Evolutionary conservation across 179 eudicot species (phyloP).

Genomic region (Beta lomatogona): DNA sequence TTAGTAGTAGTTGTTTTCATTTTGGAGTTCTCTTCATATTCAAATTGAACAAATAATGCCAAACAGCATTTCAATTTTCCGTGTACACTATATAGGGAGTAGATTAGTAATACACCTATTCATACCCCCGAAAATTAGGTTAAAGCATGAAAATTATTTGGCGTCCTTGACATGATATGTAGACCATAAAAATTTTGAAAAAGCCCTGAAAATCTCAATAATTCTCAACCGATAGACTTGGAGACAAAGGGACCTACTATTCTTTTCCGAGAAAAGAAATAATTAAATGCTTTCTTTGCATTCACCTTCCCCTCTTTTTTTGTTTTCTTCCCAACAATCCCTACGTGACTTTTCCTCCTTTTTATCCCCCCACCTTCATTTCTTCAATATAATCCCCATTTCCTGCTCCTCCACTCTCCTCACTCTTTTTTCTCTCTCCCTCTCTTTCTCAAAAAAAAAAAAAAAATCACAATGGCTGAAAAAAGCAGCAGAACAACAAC

Average conservation of each 20-base stretch:
- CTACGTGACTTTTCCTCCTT: constrained; percentile 18
- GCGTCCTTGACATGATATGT: no score
- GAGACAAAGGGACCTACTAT: background rate
- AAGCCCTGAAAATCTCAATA: background rate
- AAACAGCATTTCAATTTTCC: no score
- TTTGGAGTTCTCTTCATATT: no score
- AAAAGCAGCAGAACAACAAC: no score
- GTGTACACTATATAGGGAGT: no score
- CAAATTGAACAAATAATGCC: no score
- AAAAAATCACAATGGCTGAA: background rate
- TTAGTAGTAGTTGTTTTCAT: no score
- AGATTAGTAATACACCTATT: no score
- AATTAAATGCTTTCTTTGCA: background rate
- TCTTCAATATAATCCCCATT: background rate
- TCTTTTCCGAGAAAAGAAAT: background rate
- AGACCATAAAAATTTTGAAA: no score
- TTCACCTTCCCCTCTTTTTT: constrained; percentile 15
- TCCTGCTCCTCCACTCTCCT: background rate
- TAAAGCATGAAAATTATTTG: no score
- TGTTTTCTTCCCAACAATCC: constrained; percentile 27
- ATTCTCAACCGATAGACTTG: background rate
- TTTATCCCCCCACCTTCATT: background rate
- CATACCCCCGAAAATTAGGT: no score
- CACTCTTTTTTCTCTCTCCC: background rate
- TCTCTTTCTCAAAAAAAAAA: constrained; percentile 1